Evolutionary conservation across 805 yeast genomes (phyloP).

Genomic region (Wickerhamiella azyma): DNA sequence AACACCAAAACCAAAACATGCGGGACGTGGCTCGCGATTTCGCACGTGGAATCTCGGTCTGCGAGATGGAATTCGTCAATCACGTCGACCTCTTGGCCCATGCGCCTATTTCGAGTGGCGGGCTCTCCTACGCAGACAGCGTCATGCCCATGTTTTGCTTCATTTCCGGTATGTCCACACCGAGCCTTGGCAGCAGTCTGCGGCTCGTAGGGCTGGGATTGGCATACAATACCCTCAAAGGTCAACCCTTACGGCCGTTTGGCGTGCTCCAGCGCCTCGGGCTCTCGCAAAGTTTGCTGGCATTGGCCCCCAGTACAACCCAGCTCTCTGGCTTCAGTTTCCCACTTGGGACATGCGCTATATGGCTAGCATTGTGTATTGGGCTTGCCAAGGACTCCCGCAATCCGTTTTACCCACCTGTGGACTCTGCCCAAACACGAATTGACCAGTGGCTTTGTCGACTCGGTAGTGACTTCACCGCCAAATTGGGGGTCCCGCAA

Average conservation of each 20-base stretch:
- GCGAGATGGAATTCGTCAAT: slow-evolving; percentile 23
- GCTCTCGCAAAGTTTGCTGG: slow-evolving; percentile 17
- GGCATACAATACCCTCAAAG: slow-evolving; percentile 18
- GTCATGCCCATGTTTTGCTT: slow-evolving; percentile 23
- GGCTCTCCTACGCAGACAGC: slow-evolving; percentile 22
- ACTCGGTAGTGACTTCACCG: slow-evolving; percentile 5
- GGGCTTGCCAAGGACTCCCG: slow-evolving; percentile 17
- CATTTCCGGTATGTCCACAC: slow-evolving; percentile 20
- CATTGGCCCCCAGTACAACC: slow-evolving; percentile 10
- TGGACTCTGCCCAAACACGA: slow-evolving; percentile 24
- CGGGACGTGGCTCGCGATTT: slow-evolving; percentile 21
- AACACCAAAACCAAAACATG: slow-evolving; percentile 9
- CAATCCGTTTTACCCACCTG: slow-evolving; percentile 22
- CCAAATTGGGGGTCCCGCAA: neutral
- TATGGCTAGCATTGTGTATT: slow-evolving; percentile 22
- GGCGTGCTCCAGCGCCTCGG: slow-evolving; percentile 25
- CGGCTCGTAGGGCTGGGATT: slow-evolving; percentile 22
- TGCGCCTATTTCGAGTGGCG: slow-evolving; percentile 17
- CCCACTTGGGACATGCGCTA: slow-evolving; percentile 18
- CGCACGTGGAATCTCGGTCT: slow-evolving; percentile 21
- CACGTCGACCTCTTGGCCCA: slow-evolving; percentile 14
- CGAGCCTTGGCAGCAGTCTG: slow-evolving; percentile 13
- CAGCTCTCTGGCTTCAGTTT: slow-evolving; percentile 11
- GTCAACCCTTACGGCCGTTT: slow-evolving; percentile 15
- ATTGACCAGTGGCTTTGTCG: slow-evolving; percentile 21